Evolutionary conservation across 2,329 filamentous ascomycete species (phyloP).

Genomic region (Coniochaeta ligniaria): DNA sequence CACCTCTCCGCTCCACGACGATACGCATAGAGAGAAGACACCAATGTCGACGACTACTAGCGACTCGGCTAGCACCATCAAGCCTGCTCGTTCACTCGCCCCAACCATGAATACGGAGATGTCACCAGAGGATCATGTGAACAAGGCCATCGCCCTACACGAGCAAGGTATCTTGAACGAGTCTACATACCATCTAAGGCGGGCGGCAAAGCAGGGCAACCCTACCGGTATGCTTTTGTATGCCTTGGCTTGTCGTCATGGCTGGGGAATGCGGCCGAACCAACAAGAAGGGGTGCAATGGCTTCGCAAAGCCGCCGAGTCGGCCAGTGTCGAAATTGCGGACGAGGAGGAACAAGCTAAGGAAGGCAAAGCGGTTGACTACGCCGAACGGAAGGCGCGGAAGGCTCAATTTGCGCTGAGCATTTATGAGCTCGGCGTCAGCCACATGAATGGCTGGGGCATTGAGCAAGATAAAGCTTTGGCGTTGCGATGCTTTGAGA

Average conservation of each 20-base stretch:
- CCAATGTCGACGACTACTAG: slow-evolving; percentile 42
- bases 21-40: slow-evolving; percentile 29
- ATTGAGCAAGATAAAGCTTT: slow-evolving; percentile 86
- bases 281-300: slow-evolving; percentile 84
- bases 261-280: slow-evolving; percentile 95
- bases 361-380: slow-evolving; percentile 56
- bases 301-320: slow-evolving; percentile 86
- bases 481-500: slow-evolving; percentile 89
- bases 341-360: slow-evolving; percentile 67
- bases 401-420: slow-evolving; percentile 92
- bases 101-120: slow-evolving; percentile 59
- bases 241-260: slow-evolving; percentile 88
- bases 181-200: slow-evolving; percentile 90
- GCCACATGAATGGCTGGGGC: slow-evolving; percentile 97
- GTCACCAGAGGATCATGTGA: slow-evolving; percentile 79
- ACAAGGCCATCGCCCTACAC: slow-evolving; percentile 84
- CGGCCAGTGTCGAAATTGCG: slow-evolving; percentile 72
- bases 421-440: slow-evolving; percentile 93
- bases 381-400: slow-evolving; percentile 68
- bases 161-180: slow-evolving; percentile 83
- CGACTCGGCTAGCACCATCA: slow-evolving; percentile 49
- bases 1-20: slow-evolving; percentile 29
- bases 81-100: slow-evolving; percentile 32
- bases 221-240: slow-evolving; percentile 95
- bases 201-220: slow-evolving; percentile 78